These are phyloP conservation scores for Saccharomyces jurei DNA, from an alignment of 805 yeast genomes.

Conservation along the genomic window DNA sequence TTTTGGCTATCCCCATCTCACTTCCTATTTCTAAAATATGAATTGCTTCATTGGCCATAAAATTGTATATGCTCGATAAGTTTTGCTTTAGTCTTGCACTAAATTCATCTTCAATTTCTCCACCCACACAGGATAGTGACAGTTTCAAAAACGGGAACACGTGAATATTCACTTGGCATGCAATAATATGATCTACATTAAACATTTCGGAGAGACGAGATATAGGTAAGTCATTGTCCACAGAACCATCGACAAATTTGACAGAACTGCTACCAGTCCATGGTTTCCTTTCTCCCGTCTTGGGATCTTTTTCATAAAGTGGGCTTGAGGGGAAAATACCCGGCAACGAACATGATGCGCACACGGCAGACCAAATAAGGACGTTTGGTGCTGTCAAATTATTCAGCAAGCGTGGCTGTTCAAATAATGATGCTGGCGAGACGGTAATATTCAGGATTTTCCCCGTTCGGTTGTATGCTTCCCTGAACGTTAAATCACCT, in stretches of 20 bases:
- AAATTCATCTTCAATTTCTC: conserved; percentile 52
- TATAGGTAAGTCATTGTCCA: conserved; percentile 85
- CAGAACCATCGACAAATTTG: conserved; percentile 89
- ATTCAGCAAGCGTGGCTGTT: conserved; percentile 76
- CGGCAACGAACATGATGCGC: conserved; percentile 90
- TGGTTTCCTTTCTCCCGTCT: conserved; percentile 61
- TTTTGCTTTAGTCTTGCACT: conserved; percentile 46
- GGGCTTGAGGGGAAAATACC: conserved; percentile 79
- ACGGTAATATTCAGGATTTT: conserved; percentile 85
- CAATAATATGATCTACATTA: conserved; percentile 91
- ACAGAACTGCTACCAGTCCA: conserved; percentile 68
- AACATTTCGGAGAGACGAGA: conserved; percentile 88
- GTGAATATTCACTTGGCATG: conserved; percentile 94
- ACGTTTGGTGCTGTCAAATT: conserved; percentile 74
- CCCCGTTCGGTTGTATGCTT: conserved; percentile 89
- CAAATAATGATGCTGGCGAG: conserved; percentile 80
- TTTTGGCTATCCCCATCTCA: conserved; percentile 75
- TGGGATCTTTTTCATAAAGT: conserved; percentile 70
- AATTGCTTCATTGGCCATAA: conserved; percentile 59
- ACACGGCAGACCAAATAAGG: conserved; percentile 74
- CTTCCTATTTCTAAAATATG: conserved; percentile 66
- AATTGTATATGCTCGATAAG: conserved; percentile 46
- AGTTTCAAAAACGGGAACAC: conserved; percentile 75
- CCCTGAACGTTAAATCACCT: conserved; percentile 86
- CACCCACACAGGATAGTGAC: conserved; percentile 62